A percentile compares a stretch with the other conserved stretches of the same genome.
phyloP scores from a whole-genome alignment of 106 monocot species.

The Apostasia ramifera region DNA sequence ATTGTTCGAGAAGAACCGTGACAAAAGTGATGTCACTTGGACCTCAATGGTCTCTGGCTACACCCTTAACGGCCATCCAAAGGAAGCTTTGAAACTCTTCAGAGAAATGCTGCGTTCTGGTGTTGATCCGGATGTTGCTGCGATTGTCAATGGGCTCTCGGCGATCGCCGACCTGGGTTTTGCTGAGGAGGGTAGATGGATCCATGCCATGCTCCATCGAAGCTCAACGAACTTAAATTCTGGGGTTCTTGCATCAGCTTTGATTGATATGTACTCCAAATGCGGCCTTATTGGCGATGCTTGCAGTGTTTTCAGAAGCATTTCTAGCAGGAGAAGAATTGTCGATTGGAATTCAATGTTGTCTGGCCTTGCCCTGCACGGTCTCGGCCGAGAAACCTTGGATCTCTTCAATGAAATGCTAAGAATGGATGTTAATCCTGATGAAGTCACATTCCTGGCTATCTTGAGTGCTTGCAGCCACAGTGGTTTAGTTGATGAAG shows the following conservation, averaged over 20 bases:
- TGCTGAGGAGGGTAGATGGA: slow-evolving; percentile 17
- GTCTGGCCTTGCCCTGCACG: slow-evolving; percentile 19
- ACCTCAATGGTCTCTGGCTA: slow-evolving; percentile 26
- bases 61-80: slow-evolving; percentile 1
- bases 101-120: slow-evolving; percentile 17
- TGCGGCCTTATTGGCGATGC: slow-evolving; percentile 13
- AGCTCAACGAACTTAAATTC: slow-evolving; percentile 1
- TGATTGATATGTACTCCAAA: slow-evolving; percentile 23
- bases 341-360: slow-evolving; percentile 29
- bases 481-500: slow-evolving; percentile 20
- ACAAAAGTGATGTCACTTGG: slow-evolving; percentile 18
- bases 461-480: slow-evolving; percentile 27
- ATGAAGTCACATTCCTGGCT: slow-evolving; percentile 14
- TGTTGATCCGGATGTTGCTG: slow-evolving; percentile 6
- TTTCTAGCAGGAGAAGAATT: not conserved
- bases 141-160: slow-evolving; percentile 16
- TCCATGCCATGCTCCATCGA: slow-evolving; percentile 9
- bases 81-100: slow-evolving; percentile 16
- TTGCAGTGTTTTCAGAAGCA: slow-evolving; percentile 5
- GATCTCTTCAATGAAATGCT: slow-evolving; percentile 18
- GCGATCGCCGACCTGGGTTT: slow-evolving; percentile 18
- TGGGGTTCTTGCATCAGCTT: slow-evolving; percentile 11
- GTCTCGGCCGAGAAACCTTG: slow-evolving; percentile 18
- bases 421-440: not conserved
- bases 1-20: slow-evolving; percentile 9